phyloP scores from a whole-genome alignment of 441 rosid species.

The Pelargonium cotyledonis region DNA sequence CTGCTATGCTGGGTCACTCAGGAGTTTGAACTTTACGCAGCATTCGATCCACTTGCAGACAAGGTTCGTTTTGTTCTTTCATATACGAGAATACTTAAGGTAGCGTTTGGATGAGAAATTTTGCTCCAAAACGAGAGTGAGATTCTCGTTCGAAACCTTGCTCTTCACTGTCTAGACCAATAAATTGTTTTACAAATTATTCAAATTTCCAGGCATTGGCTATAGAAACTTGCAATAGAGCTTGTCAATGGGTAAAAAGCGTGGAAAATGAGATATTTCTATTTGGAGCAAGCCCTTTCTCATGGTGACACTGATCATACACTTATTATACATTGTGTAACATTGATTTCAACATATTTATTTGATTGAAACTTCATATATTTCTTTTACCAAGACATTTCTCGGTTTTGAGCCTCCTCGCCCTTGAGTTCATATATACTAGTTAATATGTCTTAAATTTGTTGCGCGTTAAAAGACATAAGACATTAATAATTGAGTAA shows the following conservation, averaged over 20 bases:
- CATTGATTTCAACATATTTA: not conserved
- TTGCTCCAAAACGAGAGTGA: too few species aligned
- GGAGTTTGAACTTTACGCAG: constrained; percentile 95
- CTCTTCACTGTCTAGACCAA: not conserved
- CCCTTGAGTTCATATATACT: too few species aligned
- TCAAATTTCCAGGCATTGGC: constrained; percentile 58
- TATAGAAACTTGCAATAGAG: constrained; percentile 84
- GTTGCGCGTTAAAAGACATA: too few species aligned
- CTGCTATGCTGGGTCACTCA: constrained; percentile 95
- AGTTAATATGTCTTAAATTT: too few species aligned
- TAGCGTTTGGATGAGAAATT: not conserved
- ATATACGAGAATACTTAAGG: constrained; percentile 4
- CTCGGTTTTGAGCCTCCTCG: too few species aligned
- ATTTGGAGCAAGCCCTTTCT: constrained; percentile 96
- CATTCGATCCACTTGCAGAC: constrained; percentile 96
- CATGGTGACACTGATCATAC: constrained; percentile 52
- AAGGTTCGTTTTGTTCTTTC: constrained; percentile 49
- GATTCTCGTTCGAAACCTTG: not conserved
- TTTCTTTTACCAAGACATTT: not conserved
- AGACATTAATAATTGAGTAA: too few species aligned
- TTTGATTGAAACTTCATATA: not conserved
- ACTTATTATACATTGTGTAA: not conserved
- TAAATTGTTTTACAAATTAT: not conserved
- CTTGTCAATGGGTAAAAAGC: constrained; percentile 90
- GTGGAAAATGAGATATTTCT: constrained; percentile 90